Percentiles rank a stretch among this genome's conserved stretches.
phyloP scores from a whole-genome alignment of 805 yeast genomes.

The Candida broadrunensis region DNA sequence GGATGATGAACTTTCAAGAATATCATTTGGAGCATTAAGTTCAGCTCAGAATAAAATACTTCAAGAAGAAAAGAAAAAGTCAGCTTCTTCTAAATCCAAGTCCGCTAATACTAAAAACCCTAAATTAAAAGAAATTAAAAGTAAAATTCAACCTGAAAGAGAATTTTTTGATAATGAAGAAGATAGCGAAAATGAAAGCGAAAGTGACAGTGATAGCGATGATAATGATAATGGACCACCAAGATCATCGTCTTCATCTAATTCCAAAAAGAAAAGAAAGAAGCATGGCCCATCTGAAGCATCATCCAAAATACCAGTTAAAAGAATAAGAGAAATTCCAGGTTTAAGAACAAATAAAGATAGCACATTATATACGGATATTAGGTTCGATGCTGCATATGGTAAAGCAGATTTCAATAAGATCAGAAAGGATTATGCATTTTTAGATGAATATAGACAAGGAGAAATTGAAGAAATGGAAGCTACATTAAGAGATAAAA shows the following conservation, averaged over 20 bases:
- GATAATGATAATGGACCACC: constrained; percentile 13
- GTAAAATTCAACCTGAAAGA: not conserved
- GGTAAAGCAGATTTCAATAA: constrained; percentile 74
- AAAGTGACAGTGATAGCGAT: constrained; percentile 12
- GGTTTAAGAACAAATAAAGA: constrained; percentile 49
- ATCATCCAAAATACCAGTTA: constrained; percentile 69
- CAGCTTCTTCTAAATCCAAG: not conserved
- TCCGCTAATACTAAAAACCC: constrained; percentile 3
- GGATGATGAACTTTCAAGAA: constrained; percentile 48
- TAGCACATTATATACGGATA: constrained; percentile 62
- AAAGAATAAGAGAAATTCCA: constrained; percentile 70
- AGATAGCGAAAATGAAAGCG: constrained; percentile 12
- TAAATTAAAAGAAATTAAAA: constrained; percentile 8
- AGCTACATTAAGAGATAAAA: constrained; percentile 52
- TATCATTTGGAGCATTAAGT: constrained; percentile 67
- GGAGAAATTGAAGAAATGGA: constrained; percentile 65
- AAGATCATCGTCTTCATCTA: not conserved
- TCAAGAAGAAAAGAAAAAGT: not conserved
- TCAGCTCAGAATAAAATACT: constrained; percentile 51
- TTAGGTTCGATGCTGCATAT: constrained; percentile 85
- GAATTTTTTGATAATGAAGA: constrained; percentile 6
- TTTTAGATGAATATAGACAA: constrained; percentile 82
- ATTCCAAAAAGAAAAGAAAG: constrained; percentile 32
- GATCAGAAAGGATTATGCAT: constrained; percentile 75
- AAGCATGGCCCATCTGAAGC: constrained; percentile 89